Evolutionary conservation across 2,329 filamentous ascomycete species (phyloP), one percentile per base, ranked within the genome.

Genomic region (Bipolaris sorokiniana): DNA sequence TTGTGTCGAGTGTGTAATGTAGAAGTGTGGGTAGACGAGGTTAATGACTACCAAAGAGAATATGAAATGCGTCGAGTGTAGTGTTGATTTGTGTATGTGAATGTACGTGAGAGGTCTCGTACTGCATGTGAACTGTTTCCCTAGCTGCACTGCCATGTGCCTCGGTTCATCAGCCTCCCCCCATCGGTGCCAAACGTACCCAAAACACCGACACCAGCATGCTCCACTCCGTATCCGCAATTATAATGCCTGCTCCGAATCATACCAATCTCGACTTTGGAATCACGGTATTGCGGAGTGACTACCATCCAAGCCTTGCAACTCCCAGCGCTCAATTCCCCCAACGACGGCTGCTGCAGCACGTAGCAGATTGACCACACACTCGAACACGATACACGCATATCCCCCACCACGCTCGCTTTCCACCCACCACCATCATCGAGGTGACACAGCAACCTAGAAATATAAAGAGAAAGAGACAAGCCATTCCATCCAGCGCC

Each of bases 201-300:
- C 36, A 31, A 59, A 54, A 41, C 59, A 40, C 67, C 65, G 67
- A 64, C 48, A 60, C 50, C 23, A 48, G 91, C 49, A 85, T 91
- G 73, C 89, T 92, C 63, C 92, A 91, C 90, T 93, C 63, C 92
- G 91, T 73, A 90, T 90, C 56, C 92, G 92, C 71, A 9, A 20
- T 84, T 84, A 4, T 7, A 10, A 86, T 10, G 83, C 85, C 65
- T 60, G 62, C 63, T 60, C 61, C 63, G 28, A 57, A 58, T 44
- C 44, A 45, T 36, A 61, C 51, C 48, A 57, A 56, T 54, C 58
- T 54, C 48, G 44, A 63, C 20, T 28, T 26, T 31, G 51, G 48
- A 56, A 62, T 59, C 56, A 65, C 61, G 58, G 18, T 45, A 62
- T 61, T 31, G n/a, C 23, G 10, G 9, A 16, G 11, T 31, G 42